Conservation (phyloP, 75 land plant genomes). For the Selaginella tamariscina region DNA sequence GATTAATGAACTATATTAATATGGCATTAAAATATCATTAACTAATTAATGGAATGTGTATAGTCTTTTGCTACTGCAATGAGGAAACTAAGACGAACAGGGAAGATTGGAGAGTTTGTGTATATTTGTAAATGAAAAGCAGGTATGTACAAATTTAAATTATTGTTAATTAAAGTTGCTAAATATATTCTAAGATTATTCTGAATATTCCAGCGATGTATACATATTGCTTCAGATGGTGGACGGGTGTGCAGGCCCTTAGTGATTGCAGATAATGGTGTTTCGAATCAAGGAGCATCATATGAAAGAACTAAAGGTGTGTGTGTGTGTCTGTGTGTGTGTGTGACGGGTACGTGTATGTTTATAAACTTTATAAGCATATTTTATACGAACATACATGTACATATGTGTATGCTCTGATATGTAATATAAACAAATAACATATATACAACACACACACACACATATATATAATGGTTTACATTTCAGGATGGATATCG, state of each 20-base stretch:
- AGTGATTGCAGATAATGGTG: constrained; percentile 88
- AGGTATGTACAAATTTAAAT: too few species aligned
- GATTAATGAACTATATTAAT: too few species aligned
- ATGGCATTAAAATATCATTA: too few species aligned
- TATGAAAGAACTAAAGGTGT: constrained; percentile 84
- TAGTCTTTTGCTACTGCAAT: constrained; percentile 65
- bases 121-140: constrained; percentile 69
- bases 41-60: too few species aligned
- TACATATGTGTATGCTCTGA: too few species aligned
- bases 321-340: constrained; percentile 7
- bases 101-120: constrained; percentile 97
- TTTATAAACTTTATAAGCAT: too few species aligned
- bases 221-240: constrained; percentile 96
- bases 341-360: not conserved
- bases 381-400: too few species aligned
- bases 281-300: constrained; percentile 95
- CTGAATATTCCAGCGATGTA: constrained; percentile 45
- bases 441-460: too few species aligned
- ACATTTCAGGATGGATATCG: constrained; percentile 68
- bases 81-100: constrained; percentile 63
- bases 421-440: too few species aligned
- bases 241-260: constrained; percentile 98
- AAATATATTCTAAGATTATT: constrained; percentile 3
- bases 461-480: constrained; percentile 3
- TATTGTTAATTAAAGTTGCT: too few species aligned